Evolutionary conservation across 2,329 filamentous ascomycete species (phyloP).

Genomic region (Xylariaceae sp.): DNA sequence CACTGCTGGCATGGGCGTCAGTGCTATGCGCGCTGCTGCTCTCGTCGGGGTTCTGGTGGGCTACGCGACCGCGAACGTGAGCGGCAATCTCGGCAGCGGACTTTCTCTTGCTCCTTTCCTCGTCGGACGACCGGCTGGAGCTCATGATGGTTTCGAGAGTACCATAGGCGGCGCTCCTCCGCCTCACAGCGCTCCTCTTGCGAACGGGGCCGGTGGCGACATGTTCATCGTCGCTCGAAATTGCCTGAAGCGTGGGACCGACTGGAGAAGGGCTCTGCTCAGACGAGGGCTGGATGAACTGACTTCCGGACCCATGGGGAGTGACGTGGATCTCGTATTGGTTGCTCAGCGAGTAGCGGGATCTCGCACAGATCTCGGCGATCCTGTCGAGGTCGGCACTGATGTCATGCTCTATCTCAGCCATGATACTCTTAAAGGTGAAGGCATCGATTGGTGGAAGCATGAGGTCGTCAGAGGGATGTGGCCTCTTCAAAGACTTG

Average conservation of each 20-base stretch:
- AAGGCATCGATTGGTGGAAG: slow-evolving; percentile 61
- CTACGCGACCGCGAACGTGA: slow-evolving; percentile 48
- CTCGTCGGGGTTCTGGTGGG: slow-evolving; percentile 26
- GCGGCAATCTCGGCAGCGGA: slow-evolving; percentile 54
- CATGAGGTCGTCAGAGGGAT: slow-evolving; percentile 36
- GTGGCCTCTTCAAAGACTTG: slow-evolving; percentile 38
- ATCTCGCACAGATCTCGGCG: slow-evolving; percentile 63
- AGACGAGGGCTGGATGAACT: slow-evolving; percentile 37
- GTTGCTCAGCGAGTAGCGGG: slow-evolving; percentile 61
- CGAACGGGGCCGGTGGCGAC: slow-evolving; percentile 35
- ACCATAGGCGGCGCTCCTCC: slow-evolving; percentile 54
- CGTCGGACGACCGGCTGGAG: slow-evolving; percentile 60
- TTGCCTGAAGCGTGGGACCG: slow-evolving; percentile 50
- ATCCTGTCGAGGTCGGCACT: slow-evolving; percentile 59
- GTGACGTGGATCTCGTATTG: slow-evolving; percentile 64
- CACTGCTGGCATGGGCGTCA: slow-evolving; percentile 25
- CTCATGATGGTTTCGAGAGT: slow-evolving; percentile 66
- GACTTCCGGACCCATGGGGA: slow-evolving; percentile 55
- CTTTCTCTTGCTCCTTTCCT: slow-evolving; percentile 58
- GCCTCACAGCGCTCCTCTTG: slow-evolving; percentile 39
- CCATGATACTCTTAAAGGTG: slow-evolving; percentile 61
- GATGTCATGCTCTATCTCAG: slow-evolving; percentile 51
- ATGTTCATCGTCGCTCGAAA: slow-evolving; percentile 55
- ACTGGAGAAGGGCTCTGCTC: slow-evolving; percentile 24
- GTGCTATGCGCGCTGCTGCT: slow-evolving; percentile 30